Conservation (phyloP, 2,329 filamentous ascomycete genomes). For the Claviceps citrina region DNA sequence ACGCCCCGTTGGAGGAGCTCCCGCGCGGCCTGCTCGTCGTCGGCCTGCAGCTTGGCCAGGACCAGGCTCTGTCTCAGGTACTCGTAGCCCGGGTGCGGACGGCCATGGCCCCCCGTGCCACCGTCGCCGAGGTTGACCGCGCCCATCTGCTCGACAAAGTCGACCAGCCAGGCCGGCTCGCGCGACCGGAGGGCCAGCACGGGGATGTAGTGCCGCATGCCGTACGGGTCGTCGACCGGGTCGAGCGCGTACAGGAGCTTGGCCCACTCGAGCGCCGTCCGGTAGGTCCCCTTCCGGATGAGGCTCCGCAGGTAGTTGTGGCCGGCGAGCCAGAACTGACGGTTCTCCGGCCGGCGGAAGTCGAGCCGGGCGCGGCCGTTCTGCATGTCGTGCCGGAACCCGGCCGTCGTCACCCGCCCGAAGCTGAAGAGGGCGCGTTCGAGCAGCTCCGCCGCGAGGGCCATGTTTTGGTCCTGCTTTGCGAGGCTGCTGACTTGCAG, state of each 20-base stretch:
- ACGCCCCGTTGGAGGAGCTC: slow-evolving; percentile 53
- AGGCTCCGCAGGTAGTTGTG: slow-evolving; percentile 81
- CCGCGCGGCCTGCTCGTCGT: slow-evolving; percentile 49
- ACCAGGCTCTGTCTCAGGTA: slow-evolving; percentile 66
- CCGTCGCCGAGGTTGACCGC: neutral
- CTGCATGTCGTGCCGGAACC: slow-evolving; percentile 61
- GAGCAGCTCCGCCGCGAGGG: slow-evolving; percentile 71
- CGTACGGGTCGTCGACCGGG: slow-evolving; percentile 69
- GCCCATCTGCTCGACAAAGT: slow-evolving; percentile 40
- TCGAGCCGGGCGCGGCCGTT: slow-evolving; percentile 67
- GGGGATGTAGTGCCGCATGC: slow-evolving; percentile 65
- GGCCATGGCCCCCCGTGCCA: too few species aligned
- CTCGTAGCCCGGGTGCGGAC: slow-evolving; percentile 31
- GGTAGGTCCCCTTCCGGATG: slow-evolving; percentile 79
- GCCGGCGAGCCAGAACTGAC: slow-evolving; percentile 80
- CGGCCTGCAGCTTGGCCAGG: slow-evolving; percentile 59
- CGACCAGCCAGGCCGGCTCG: slow-evolving; percentile 60
- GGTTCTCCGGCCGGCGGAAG: slow-evolving; percentile 70
- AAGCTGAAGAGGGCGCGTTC: slow-evolving; percentile 88
- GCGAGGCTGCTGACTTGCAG: slow-evolving; percentile 86
- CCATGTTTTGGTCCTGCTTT: slow-evolving; percentile 78
- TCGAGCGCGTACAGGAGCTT: slow-evolving; percentile 68
- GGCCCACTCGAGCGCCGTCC: slow-evolving; percentile 86
- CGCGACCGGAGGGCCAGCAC: slow-evolving; percentile 69
- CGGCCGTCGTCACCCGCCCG: slow-evolving; percentile 72